Percentiles rank a stretch among this genome's conserved stretches.
Evolutionary conservation across 2,329 filamentous ascomycete genomes (phyloP).

Genomic region (Elsinoe arachidis): DNA sequence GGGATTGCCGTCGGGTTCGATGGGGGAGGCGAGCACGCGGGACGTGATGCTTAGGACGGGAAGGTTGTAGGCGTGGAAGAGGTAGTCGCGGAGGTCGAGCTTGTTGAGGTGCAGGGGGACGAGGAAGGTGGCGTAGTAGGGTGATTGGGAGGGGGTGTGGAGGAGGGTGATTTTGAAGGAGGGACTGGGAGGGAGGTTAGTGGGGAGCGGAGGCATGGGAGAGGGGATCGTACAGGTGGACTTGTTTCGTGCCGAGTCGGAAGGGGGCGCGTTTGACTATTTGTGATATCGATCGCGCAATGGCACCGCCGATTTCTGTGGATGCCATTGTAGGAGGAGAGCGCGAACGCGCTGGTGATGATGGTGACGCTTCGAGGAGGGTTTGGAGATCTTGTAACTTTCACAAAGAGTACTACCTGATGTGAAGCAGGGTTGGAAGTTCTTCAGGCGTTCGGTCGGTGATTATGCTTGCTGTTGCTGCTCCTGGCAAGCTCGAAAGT

Average conservation of each 20-base stretch:
- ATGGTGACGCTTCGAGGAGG: neutral
- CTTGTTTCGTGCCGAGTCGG: constrained; percentile 27
- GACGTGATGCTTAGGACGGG: constrained; percentile 65
- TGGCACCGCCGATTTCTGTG: neutral
- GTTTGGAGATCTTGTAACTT: neutral
- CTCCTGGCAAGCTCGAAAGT: neutral
- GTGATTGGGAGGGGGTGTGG: constrained; percentile 60
- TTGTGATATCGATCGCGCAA: neutral
- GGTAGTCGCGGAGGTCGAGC: constrained; percentile 91
- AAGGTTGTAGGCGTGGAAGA: constrained; percentile 76
- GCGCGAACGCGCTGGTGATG: neutral
- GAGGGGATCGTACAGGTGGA: constrained; percentile 26
- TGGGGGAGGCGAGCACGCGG: constrained; percentile 62
- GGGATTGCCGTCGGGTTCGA: constrained; percentile 44
- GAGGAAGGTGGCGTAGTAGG: constrained; percentile 78
- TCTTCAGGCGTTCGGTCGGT: neutral
- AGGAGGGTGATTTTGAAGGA: constrained; percentile 73
- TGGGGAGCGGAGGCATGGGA: neutral
- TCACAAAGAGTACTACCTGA: neutral
- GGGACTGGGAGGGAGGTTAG: constrained; percentile 48
- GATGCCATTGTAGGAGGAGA: neutral
- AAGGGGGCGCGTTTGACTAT: constrained; percentile 21
- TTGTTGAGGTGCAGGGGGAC: constrained; percentile 92
- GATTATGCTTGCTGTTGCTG: neutral
- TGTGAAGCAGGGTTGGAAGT: neutral